Evolutionary conservation across 768 basidiomycete genomes (phyloP), one percentile per base, ranked within the genome.

Genomic region (Cyclocybe aegerita): DNA sequence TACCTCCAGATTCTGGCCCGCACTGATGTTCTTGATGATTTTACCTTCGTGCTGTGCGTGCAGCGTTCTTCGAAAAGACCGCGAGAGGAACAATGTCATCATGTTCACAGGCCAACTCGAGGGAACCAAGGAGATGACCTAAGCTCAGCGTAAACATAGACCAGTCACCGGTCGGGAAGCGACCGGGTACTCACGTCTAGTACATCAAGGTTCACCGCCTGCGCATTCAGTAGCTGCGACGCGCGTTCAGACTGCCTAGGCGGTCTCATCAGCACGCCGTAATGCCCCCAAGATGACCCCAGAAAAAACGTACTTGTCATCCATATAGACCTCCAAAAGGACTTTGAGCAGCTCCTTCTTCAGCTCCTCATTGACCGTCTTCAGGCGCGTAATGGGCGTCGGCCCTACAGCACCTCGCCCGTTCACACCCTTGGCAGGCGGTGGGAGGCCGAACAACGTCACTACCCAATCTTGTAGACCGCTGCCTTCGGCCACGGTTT

Each of bases 311-410:
- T 58, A 90, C 90, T 81, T 81, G 48, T 85, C 83, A 33, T 72
- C 74, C 86, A 93, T 87, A 66, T 94, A 93, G 6, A 94, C 87
- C 62, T 88, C 83, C 50, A 96, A 61, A 29, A 96, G 66, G 30
- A 83, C 78, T 70, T 78, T 83, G 55, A 94, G 65, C 57, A 94
- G 67, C 17, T 78, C 75, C 46, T 72, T 78, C 60, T 80, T 84
- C 53, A 77, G 59, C 7, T 71, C 70, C 4, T 78, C 76, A 34
- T 79, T 76, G 5, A 78, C 75, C 10, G 70, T 64, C 48, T 66
- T 71, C 50, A 69, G 63, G 35, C 67, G 68, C 48, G 66, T 53
- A 50, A 65, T 43, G 40, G 63, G 49, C 15, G 38, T 43, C 8
- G 60, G 50, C 7, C 39, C 31, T 49, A 23, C 23, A 23, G 43